Conservation (phyloP, 2,329 filamentous ascomycete genomes). For the Raffaelea ambrosiae region DNA sequence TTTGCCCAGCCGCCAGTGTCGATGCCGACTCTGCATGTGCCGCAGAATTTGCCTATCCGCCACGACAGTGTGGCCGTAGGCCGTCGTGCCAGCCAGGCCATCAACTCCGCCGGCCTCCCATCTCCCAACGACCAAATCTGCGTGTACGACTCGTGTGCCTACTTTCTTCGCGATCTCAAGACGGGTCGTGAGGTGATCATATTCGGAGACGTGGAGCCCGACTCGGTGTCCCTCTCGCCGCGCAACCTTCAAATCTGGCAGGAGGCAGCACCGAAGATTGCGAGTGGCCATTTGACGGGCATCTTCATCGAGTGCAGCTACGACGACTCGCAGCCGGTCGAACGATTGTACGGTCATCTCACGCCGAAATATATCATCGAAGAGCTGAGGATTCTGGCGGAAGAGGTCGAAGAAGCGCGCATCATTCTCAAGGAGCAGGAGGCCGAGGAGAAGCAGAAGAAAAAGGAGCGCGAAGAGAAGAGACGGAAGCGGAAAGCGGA, state of each 20-base stretch:
- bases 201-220: constrained; percentile 93
- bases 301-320: constrained; percentile 97
- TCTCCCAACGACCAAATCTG: constrained; percentile 43
- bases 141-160: constrained; percentile 83
- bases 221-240: constrained; percentile 72
- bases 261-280: constrained; percentile 81
- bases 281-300: constrained; percentile 59
- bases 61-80: constrained; percentile 1
- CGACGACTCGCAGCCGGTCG: constrained; percentile 68
- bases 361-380: constrained; percentile 74
- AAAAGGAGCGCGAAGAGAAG: constrained; percentile 17
- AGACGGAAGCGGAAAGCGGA: constrained; percentile 52
- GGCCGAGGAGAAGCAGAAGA: background rate
- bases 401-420: constrained; percentile 53
- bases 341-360: constrained; percentile 79
- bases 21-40: background rate
- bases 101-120: background rate
- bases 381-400: constrained; percentile 66
- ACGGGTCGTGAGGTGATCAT: constrained; percentile 75
- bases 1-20: constrained; percentile 4
- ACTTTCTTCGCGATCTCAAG: constrained; percentile 73
- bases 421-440: constrained; percentile 14
- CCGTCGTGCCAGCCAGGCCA: constrained; percentile 3
- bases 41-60: constrained; percentile 9
- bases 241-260: constrained; percentile 79